Evolutionary conservation across 139 green algal genomes (phyloP).

Genomic region (Volvox africanus): DNA sequence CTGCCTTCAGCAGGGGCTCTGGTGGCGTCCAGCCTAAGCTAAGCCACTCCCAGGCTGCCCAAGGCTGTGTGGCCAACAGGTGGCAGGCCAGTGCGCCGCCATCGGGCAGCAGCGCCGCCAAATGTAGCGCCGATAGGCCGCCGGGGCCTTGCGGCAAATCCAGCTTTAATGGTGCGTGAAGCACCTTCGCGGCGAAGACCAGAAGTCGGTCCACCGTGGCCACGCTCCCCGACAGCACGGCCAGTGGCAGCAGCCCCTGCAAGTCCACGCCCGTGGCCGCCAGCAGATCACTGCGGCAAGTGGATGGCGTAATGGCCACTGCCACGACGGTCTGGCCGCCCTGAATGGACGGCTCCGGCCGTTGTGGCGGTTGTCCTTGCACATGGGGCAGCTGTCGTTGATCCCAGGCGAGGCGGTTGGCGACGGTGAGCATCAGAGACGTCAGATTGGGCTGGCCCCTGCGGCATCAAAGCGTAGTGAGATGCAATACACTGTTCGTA

Average conservation of each 20-base stretch:
- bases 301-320: background rate
- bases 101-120: constrained; percentile 35
- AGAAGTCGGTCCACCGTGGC: background rate
- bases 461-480: background rate
- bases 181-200: background rate
- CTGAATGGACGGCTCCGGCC: too few relatives aligned
- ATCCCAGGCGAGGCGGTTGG: background rate
- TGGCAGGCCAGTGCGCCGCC: constrained; percentile 39
- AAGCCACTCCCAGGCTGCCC: constrained; percentile 35
- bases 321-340: too few relatives aligned
- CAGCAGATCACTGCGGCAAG: background rate
- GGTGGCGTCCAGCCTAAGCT: constrained; percentile 17
- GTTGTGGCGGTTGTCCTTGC: too few relatives aligned
- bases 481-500: too few relatives aligned
- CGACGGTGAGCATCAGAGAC: background rate
- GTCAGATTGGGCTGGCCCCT: constrained; percentile 18
- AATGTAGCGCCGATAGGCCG: constrained; percentile 16
- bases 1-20: background rate
- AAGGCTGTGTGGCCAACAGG: constrained; percentile 28
- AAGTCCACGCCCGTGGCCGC: background rate
- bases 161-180: background rate
- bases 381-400: too few relatives aligned
- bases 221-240: constrained; percentile 12
- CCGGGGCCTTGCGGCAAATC: constrained; percentile 30
- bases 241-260: constrained; percentile 39